phyloP scores from a whole-genome alignment of 805 yeast species.

The Teunomyces pallodes region DNA sequence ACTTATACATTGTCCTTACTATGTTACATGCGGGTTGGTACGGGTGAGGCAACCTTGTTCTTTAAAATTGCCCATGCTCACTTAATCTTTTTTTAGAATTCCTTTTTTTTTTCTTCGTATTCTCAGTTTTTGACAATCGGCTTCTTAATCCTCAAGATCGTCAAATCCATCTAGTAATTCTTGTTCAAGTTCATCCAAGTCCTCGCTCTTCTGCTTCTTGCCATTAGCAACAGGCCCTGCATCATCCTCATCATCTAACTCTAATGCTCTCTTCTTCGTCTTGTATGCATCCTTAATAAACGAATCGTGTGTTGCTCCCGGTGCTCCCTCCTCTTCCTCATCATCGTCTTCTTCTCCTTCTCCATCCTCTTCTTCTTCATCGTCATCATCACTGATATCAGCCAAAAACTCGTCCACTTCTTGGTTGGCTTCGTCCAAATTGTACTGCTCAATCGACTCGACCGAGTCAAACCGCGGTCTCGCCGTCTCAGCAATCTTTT shows the following conservation, averaged over 20 bases:
- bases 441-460: slow-evolving; percentile 33
- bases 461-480: slow-evolving; percentile 34
- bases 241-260: slow-evolving; percentile 3
- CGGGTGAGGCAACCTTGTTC: not conserved
- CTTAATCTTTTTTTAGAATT: not conserved
- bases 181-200: slow-evolving; percentile 48
- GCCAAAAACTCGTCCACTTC: slow-evolving; percentile 51
- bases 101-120: no score
- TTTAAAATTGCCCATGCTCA: not conserved
- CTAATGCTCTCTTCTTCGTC: not conserved
- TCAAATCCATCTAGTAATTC: slow-evolving; percentile 54
- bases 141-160: slow-evolving; percentile 35
- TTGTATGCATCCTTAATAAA: slow-evolving; percentile 12
- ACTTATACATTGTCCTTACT: not conserved
- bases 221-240: slow-evolving; percentile 3
- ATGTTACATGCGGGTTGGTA: not conserved
- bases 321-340: slow-evolving; percentile 5
- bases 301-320: slow-evolving; percentile 6
- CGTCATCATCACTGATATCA: slow-evolving; percentile 33
- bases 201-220: slow-evolving; percentile 7
- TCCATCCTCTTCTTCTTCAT: slow-evolving; percentile 12
- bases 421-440: slow-evolving; percentile 41
- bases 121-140: not conserved
- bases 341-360: slow-evolving; percentile 20
- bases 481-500: slow-evolving; percentile 16